Percentiles rank a stretch among this genome's conserved stretches.
Conservation (phyloP, 2,329 filamentous ascomycete species). For the Stromatinia cepivora region DNA sequence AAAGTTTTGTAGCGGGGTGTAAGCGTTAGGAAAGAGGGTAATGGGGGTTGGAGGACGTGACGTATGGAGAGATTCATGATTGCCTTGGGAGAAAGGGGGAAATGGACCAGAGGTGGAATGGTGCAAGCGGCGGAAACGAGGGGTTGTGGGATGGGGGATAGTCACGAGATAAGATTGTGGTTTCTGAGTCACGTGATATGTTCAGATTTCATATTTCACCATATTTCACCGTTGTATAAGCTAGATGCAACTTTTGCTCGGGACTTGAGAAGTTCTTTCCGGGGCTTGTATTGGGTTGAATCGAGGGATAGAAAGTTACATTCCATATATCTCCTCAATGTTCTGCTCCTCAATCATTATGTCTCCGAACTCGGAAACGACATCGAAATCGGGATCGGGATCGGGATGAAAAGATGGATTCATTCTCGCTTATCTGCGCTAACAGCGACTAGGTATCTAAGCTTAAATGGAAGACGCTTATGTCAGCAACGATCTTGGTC, state of each 20-base stretch:
- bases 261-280: background rate
- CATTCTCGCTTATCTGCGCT: background rate
- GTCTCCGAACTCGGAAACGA: no score
- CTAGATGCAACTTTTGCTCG: background rate
- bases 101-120: background rate
- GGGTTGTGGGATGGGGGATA: background rate
- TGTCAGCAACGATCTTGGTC: background rate
- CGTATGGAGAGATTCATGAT: background rate
- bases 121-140: background rate
- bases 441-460: background rate
- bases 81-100: no score
- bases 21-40: background rate
- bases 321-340: background rate
- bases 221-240: background rate
- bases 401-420: no score
- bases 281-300: no score
- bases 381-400: background rate
- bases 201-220: background rate
- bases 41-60: fast-evolving
- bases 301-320: background rate
- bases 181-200: background rate
- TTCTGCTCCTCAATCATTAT: background rate
- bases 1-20: background rate
- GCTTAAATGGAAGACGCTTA: background rate
- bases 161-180: background rate